Percentiles rank a stretch among this genome's conserved stretches.
phyloP scores from a whole-genome alignment of 106 monocot species.

The Acanthochlamys bracteata region DNA sequence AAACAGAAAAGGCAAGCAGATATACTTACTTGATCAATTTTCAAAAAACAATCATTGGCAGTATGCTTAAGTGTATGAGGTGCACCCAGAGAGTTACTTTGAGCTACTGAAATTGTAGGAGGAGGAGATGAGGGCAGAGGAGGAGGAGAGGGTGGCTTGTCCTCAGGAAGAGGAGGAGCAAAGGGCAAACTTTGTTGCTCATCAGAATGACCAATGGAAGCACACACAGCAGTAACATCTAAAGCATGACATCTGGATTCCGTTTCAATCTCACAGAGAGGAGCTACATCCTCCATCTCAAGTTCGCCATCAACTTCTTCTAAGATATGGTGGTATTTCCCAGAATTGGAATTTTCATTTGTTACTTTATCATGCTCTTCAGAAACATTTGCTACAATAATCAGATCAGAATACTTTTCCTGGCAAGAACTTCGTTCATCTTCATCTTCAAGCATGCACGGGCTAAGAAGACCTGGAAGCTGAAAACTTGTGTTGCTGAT shows the following conservation, averaged over 20 bases:
- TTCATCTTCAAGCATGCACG: slow-evolving; percentile 52
- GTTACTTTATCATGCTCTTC: slow-evolving; percentile 21
- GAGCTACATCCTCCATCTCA: slow-evolving; percentile 98
- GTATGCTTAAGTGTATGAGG: slow-evolving; percentile 17
- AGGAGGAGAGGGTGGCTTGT: slow-evolving; percentile 84
- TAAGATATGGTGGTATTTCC: slow-evolving; percentile 62
- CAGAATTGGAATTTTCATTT: slow-evolving; percentile 6
- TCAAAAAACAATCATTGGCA: slow-evolving; percentile 11
- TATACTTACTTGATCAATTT: slow-evolving; percentile 35
- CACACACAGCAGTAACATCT: slow-evolving; percentile 3
- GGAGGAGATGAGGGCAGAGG: slow-evolving; percentile 83
- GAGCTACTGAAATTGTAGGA: slow-evolving; percentile 21
- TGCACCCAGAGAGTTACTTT: neutral
- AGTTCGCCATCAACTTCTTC: slow-evolving; percentile 98
- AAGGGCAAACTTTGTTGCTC: slow-evolving; percentile 17
- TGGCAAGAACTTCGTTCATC: slow-evolving; percentile 51
- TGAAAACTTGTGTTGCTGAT: slow-evolving; percentile 85
- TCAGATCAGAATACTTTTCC: slow-evolving; percentile 54
- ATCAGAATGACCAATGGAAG: slow-evolving; percentile 14
- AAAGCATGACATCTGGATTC: slow-evolving; percentile 16
- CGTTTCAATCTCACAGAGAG: slow-evolving; percentile 35
- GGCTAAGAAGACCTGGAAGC: slow-evolving; percentile 48
- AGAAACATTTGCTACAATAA: slow-evolving; percentile 56
- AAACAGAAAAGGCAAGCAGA: neutral
- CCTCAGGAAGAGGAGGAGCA: slow-evolving; percentile 77